These are phyloP conservation scores for Albugo laibachii DNA, from an alignment of 352 stramenopile species.

Conservation along the genomic window DNA sequence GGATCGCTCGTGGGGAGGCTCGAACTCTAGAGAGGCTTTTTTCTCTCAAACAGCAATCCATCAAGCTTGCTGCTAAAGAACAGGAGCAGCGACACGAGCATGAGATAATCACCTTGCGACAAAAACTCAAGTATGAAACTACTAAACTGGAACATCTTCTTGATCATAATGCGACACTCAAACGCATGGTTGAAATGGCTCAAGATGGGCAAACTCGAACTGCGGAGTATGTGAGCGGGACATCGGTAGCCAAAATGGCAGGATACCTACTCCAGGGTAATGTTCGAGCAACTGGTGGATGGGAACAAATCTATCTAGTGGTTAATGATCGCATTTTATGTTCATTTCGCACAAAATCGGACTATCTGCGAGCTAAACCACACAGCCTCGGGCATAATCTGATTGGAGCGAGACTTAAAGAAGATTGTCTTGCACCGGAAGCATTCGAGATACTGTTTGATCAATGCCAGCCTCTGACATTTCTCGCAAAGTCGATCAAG, in stretches of 20 bases:
- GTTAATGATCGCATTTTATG: conserved; percentile 52
- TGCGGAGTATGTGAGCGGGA: conserved; percentile 61
- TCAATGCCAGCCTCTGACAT: conserved; percentile 58
- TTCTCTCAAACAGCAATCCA: conserved; percentile 57
- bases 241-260: conserved; percentile 41
- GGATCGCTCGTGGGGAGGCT: conserved; percentile 54
- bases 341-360: conserved; percentile 74
- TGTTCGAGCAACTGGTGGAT: conserved; percentile 8
- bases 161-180: conserved; percentile 77
- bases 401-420: conserved; percentile 46
- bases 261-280: conserved; percentile 66
- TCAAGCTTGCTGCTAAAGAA: conserved; percentile 49
- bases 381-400: conserved; percentile 71
- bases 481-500: conserved; percentile 63
- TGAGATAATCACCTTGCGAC: conserved; percentile 38
- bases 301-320: conserved; percentile 78
- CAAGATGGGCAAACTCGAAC: conserved; percentile 71
- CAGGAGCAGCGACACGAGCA: conserved; percentile 47
- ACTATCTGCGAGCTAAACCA: conserved; percentile 62
- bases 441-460: conserved; percentile 72
- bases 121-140: conserved; percentile 70
- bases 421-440: conserved; percentile 55
- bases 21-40: conserved; percentile 68
- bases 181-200: conserved; percentile 61
- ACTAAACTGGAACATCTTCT: conserved; percentile 76